Percentiles rank a stretch among this genome's conserved stretches.
These are phyloP conservation scores for Ceratocystis cacaofunesta DNA, from an alignment of 2,329 filamentous ascomycete genomes.

Conservation along the genomic window DNA sequence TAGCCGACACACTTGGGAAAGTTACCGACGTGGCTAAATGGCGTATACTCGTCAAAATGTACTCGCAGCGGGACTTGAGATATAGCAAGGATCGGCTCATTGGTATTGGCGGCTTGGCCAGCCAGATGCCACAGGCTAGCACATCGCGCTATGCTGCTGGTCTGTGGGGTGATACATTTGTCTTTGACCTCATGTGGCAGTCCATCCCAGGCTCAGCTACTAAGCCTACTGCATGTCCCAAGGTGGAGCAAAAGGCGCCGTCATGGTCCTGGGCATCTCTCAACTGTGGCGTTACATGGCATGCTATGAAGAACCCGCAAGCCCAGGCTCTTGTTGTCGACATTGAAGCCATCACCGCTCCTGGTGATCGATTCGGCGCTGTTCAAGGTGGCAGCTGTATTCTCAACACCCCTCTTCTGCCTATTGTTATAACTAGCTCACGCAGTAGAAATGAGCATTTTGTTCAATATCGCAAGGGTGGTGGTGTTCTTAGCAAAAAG, in stretches of 20 bases:
- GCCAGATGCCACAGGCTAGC: constrained; percentile 19
- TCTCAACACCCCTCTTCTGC: constrained; percentile 14
- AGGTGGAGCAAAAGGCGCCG: constrained; percentile 13
- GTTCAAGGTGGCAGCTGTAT: constrained; percentile 16
- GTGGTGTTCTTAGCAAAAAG: constrained; percentile 15
- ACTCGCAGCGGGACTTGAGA: constrained; percentile 20
- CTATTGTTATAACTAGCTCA: constrained; percentile 15
- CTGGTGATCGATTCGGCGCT: constrained; percentile 10
- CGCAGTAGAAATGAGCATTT: constrained; percentile 11
- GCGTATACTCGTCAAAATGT: constrained; percentile 22
- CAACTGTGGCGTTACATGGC: constrained; percentile 15
- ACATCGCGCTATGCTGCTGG: constrained; percentile 22
- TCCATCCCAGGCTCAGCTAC: constrained; percentile 12
- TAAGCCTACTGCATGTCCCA: constrained; percentile 12
- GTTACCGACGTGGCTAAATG: constrained; percentile 18
- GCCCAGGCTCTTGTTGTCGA: constrained; percentile 15
- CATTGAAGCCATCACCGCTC: constrained; percentile 12
- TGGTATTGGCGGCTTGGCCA: constrained; percentile 23
- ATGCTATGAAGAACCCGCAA: constrained; percentile 17
- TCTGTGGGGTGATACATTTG: constrained; percentile 20
- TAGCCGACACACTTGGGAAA: constrained; percentile 17
- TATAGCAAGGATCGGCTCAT: constrained; percentile 21
- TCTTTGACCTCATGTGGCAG: constrained; percentile 16
- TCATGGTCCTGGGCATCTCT: constrained; percentile 16
- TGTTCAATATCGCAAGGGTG: constrained; percentile 16